Percentiles rank a stretch among this genome's conserved stretches.
Evolutionary conservation across 1,139 yeast genomes (phyloP).

Genomic region (Pichia sp.): DNA sequence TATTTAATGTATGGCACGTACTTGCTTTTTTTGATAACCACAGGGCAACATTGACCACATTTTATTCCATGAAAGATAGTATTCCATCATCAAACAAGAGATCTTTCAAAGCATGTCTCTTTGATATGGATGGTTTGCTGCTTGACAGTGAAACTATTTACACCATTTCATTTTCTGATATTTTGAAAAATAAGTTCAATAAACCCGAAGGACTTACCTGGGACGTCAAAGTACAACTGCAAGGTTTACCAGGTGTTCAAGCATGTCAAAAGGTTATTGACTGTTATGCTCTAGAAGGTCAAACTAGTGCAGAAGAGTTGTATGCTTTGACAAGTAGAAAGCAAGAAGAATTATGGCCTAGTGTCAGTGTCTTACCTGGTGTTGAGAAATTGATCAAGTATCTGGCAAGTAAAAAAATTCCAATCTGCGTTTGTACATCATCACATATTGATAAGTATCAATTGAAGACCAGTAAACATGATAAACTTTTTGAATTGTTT

Average conservation of each 20-base stretch:
- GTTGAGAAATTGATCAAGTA: slow-evolving; percentile 59
- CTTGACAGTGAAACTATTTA: slow-evolving; percentile 88
- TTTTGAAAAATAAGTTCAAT: slow-evolving; percentile 60
- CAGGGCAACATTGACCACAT: too few species aligned
- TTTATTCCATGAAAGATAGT: too few species aligned
- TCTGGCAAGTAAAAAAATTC: slow-evolving; percentile 45
- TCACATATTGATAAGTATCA: slow-evolving; percentile 54
- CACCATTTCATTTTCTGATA: slow-evolving; percentile 63
- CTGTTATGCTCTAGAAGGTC: slow-evolving; percentile 54
- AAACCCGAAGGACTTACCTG: slow-evolving; percentile 65
- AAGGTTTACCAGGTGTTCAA: slow-evolving; percentile 82
- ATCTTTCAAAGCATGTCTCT: slow-evolving; percentile 71
- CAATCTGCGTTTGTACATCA: slow-evolving; percentile 91
- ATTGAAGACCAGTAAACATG: slow-evolving; percentile 63
- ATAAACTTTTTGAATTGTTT: slow-evolving; percentile 55
- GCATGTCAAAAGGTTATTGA: slow-evolving; percentile 61
- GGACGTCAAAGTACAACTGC: slow-evolving; percentile 80
- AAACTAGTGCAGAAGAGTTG: slow-evolving; percentile 54
- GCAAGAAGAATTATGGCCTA: slow-evolving; percentile 56
- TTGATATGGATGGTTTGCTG: slow-evolving; percentile 93
- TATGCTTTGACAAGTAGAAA: slow-evolving; percentile 42
- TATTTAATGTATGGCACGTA: background rate
- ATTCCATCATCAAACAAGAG: too few species aligned
- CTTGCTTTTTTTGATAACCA: too few species aligned
- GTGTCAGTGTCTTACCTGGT: slow-evolving; percentile 70